Percentiles rank a stretch among this genome's conserved stretches.
phyloP scores from a whole-genome alignment of 2,329 filamentous ascomycete genomes.

The Ilyonectria sp. region DNA sequence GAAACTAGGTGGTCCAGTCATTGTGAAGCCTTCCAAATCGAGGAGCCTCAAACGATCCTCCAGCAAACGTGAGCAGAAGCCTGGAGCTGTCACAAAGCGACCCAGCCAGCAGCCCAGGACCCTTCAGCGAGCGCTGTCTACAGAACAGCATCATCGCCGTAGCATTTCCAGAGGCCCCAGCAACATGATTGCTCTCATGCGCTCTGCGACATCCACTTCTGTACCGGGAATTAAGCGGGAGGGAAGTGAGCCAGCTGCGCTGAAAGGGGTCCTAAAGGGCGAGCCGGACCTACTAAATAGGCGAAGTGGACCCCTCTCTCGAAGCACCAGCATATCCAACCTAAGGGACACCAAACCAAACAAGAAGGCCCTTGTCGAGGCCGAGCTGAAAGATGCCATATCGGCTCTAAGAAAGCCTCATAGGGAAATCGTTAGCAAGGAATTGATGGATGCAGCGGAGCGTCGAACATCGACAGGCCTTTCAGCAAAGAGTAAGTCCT shows the following conservation, averaged over 20 bases:
- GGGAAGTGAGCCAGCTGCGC: constrained; percentile 70
- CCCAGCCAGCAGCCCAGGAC: constrained; percentile 63
- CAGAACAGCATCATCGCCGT: constrained; percentile 67
- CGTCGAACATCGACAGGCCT: constrained; percentile 66
- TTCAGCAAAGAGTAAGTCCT: constrained; percentile 63
- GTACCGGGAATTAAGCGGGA: constrained; percentile 78
- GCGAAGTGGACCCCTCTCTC: constrained; percentile 57
- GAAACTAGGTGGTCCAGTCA: constrained; percentile 81
- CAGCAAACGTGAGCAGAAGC: constrained; percentile 62
- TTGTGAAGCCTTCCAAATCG: constrained; percentile 68
- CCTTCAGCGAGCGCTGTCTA: constrained; percentile 75
- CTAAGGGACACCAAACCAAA: constrained; percentile 71
- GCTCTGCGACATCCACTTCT: constrained; percentile 76
- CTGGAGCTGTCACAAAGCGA: constrained; percentile 68
- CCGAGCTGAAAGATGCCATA: constrained; percentile 82
- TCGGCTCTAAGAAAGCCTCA: constrained; percentile 82
- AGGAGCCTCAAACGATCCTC: constrained; percentile 62
- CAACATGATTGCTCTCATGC: constrained; percentile 74
- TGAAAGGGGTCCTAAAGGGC: constrained; percentile 64
- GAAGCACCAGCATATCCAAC: constrained; percentile 64
- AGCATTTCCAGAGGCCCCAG: constrained; percentile 71
- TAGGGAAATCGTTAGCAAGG: constrained; percentile 76
- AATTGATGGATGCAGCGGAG: constrained; percentile 77
- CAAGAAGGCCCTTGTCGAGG: constrained; percentile 77
- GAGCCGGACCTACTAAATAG: constrained; percentile 56